A percentile compares a stretch with the other conserved stretches of the same genome.
phyloP scores from a whole-genome alignment of 805 yeast genomes.

The Hagleromyces aurorensis region DNA sequence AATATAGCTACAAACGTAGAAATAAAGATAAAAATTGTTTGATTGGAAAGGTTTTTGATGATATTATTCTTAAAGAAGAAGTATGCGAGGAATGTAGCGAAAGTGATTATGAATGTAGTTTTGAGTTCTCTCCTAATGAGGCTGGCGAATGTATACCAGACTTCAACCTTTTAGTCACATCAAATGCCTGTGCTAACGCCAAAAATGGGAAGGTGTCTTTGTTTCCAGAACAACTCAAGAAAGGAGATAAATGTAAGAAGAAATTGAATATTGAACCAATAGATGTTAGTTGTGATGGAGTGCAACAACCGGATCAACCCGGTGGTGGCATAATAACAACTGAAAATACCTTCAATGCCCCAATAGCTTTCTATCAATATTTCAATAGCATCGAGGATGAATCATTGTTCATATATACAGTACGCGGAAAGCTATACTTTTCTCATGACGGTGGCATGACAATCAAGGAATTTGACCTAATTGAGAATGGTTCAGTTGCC shows the following conservation, averaged over 20 bases:
- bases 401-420: slow-evolving; percentile 55
- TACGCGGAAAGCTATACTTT: slow-evolving; percentile 43
- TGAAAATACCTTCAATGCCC: slow-evolving; percentile 42
- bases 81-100: slow-evolving; percentile 53
- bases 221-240: slow-evolving; percentile 13
- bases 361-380: slow-evolving; percentile 46
- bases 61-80: slow-evolving; percentile 37
- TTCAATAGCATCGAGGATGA: slow-evolving; percentile 44
- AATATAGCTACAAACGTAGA: slow-evolving; percentile 56
- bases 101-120: slow-evolving; percentile 65
- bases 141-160: slow-evolving; percentile 44
- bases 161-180: slow-evolving; percentile 10
- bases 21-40: slow-evolving; percentile 56
- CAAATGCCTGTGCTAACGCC: slow-evolving; percentile 16
- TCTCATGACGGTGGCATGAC: slow-evolving; percentile 63
- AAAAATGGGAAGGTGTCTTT: slow-evolving; percentile 9
- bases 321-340: slow-evolving; percentile 32
- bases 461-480: slow-evolving; percentile 36
- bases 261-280: slow-evolving; percentile 23
- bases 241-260: slow-evolving; percentile 18
- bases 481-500: slow-evolving; percentile 32
- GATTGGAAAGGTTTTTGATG: slow-evolving; percentile 31
- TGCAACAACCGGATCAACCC: slow-evolving; percentile 12
- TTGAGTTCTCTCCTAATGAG: slow-evolving; percentile 36
- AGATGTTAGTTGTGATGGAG: slow-evolving; percentile 21